phyloP scores from a whole-genome alignment of 768 basidiomycete species.

The Lyophyllum semitale region DNA sequence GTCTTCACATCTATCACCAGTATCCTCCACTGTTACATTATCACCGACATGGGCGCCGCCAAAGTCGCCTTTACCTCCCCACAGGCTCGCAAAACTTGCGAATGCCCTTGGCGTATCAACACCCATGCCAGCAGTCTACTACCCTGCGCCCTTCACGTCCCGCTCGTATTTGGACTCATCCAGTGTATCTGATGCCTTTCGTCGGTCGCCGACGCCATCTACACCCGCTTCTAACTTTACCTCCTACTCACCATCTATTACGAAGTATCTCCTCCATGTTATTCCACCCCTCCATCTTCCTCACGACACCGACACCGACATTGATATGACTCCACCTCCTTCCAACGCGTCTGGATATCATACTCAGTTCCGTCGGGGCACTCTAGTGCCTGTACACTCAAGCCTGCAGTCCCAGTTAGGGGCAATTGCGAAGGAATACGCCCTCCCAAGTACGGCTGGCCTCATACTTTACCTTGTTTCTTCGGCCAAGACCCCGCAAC shows the following conservation, averaged over 20 bases:
- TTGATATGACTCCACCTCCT: slow-evolving; percentile 54
- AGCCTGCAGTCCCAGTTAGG: slow-evolving; percentile 80
- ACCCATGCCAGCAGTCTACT: slow-evolving; percentile 59
- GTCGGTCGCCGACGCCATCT: slow-evolving; percentile 56
- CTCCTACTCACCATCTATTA: slow-evolving; percentile 43
- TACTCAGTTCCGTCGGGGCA: slow-evolving; percentile 78
- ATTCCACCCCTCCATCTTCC: slow-evolving; percentile 76
- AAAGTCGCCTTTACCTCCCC: slow-evolving; percentile 71
- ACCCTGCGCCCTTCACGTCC: slow-evolving; percentile 30
- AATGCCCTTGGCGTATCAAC: slow-evolving; percentile 84
- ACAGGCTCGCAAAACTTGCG: slow-evolving; percentile 78
- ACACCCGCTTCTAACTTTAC: slow-evolving; percentile 42
- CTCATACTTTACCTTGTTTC: slow-evolving; percentile 80
- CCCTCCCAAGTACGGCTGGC: slow-evolving; percentile 83
- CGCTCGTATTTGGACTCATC: slow-evolving; percentile 36
- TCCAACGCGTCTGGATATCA: slow-evolving; percentile 73
- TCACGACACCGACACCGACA: slow-evolving; percentile 55
- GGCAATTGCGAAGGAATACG: slow-evolving; percentile 93
- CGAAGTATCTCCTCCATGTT: slow-evolving; percentile 80
- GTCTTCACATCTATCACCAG: slow-evolving; percentile 24
- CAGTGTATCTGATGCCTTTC: slow-evolving; percentile 33
- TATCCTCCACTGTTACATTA: slow-evolving; percentile 26
- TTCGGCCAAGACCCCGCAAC: slow-evolving; percentile 17
- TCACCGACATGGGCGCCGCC: slow-evolving; percentile 62
- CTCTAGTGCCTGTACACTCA: slow-evolving; percentile 83